phyloP scores from a whole-genome alignment of 371 early-diverging fungal species.

The Mortierella sp. region DNA sequence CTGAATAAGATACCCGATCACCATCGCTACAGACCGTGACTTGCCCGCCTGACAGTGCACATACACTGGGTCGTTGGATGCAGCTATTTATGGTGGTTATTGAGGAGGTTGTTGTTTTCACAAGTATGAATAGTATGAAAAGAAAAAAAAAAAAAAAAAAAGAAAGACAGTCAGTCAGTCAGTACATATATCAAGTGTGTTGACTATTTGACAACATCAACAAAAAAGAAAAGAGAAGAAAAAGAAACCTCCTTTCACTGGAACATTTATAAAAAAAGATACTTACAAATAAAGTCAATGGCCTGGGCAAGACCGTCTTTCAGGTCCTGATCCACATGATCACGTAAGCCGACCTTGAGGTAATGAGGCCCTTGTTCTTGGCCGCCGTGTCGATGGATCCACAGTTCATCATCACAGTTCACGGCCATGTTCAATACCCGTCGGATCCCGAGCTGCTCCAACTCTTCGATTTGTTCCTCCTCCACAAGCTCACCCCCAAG shows the following conservation, averaged over 20 bases:
- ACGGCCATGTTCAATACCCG: conserved; percentile 74
- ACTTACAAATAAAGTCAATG: conserved; percentile 69
- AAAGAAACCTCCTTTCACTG: too few species aligned
- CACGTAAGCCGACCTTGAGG: conserved; percentile 67
- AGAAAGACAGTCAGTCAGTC: neutral
- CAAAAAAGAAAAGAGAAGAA: neutral
- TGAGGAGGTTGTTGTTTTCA: neutral
- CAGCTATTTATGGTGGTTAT: neutral
- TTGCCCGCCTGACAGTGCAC: conserved; percentile 91
- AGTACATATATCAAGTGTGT: neutral
- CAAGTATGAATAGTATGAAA: neutral
- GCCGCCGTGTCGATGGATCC: conserved; percentile 42
- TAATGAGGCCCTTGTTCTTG: conserved; percentile 35
- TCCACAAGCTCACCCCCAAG: conserved; percentile 72
- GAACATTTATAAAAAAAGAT: too few species aligned
- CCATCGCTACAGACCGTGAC: conserved; percentile 83
- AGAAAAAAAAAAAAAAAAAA: neutral
- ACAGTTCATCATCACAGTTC: conserved; percentile 68
- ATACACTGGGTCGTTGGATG: conserved; percentile 63
- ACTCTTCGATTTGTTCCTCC: conserved; percentile 58
- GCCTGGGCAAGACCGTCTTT: conserved; percentile 67
- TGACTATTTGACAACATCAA: neutral
- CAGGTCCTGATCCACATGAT: conserved; percentile 72
- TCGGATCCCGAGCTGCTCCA: conserved; percentile 58
- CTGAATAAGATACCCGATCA: conserved; percentile 79